A percentile compares a stretch with the other conserved stretches of the same genome.
Conservation (phyloP, 1,284 basidiomycete genomes). For the Fomitopsis schrenkii region DNA sequence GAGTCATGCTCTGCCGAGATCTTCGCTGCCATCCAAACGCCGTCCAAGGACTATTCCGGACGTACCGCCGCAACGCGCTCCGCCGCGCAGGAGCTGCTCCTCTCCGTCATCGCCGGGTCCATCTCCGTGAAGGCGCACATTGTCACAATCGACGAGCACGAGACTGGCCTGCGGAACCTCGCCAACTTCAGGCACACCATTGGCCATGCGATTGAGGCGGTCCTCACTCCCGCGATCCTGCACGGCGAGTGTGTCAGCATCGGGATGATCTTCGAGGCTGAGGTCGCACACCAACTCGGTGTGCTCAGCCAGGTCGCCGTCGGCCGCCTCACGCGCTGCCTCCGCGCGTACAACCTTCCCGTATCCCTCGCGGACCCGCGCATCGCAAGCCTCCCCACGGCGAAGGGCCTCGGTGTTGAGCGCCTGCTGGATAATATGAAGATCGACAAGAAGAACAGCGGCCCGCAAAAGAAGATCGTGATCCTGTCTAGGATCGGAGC, state of each 20-base stretch:
- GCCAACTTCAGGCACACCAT: constrained; percentile 98
- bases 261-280: constrained; percentile 93
- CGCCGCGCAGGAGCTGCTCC: constrained; percentile 66
- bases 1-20: constrained; percentile 84
- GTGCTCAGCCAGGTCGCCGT: constrained; percentile 86
- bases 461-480: constrained; percentile 90
- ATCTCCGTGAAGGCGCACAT: constrained; percentile 93
- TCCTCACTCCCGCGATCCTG: constrained; percentile 86
- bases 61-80: constrained; percentile 68
- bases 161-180: constrained; percentile 92
- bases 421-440: constrained; percentile 88
- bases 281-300: constrained; percentile 85
- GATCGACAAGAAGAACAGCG: constrained; percentile 98
- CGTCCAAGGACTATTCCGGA: constrained; percentile 58
- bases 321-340: constrained; percentile 78
- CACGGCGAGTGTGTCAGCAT: constrained; percentile 93
- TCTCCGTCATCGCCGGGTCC: constrained; percentile 82
- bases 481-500: constrained; percentile 88
- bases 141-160: constrained; percentile 92
- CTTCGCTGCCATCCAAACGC: constrained; percentile 76
- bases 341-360: constrained; percentile 87
- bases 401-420: constrained; percentile 74
- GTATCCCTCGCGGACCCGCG: constrained; percentile 75
- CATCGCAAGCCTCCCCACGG: constrained; percentile 67
- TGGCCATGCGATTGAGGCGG: constrained; percentile 93